phyloP scores from a whole-genome alignment of 257 asterid genomes.

The Nyctanthes arbortristis region DNA sequence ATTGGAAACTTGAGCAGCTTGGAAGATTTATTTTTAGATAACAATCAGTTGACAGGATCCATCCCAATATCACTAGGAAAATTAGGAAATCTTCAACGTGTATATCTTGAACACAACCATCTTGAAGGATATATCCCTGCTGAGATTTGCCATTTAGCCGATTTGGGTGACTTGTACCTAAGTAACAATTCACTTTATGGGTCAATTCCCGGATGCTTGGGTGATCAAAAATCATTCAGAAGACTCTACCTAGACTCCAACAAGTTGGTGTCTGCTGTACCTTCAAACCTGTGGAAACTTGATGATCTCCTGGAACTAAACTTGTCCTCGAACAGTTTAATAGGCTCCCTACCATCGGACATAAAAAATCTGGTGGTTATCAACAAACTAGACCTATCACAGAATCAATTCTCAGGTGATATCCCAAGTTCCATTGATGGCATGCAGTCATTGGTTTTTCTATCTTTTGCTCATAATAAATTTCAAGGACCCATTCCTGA shows the following conservation, averaged over 20 bases:
- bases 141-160: constrained; percentile 38
- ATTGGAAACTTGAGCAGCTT: constrained; percentile 49
- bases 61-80: constrained; percentile 49
- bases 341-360: constrained; percentile 38
- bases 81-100: constrained; percentile 25
- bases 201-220: constrained; percentile 52
- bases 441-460: constrained; percentile 31
- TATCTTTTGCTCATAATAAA: constrained; percentile 47
- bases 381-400: constrained; percentile 42
- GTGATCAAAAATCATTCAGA: constrained; percentile 43
- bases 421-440: constrained; percentile 43
- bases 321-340: constrained; percentile 43
- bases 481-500: constrained; percentile 43
- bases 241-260: constrained; percentile 44
- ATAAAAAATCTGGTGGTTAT: constrained; percentile 33
- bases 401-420: constrained; percentile 49
- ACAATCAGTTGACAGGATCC: constrained; percentile 41
- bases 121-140: constrained; percentile 47
- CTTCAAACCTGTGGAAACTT: constrained; percentile 43
- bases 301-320: constrained; percentile 42
- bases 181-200: constrained; percentile 44
- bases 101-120: constrained; percentile 49
- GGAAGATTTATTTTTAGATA: constrained; percentile 31
- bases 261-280: constrained; percentile 37
- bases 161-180: constrained; percentile 45